Evolutionary conservation across 176 grass and related monocot genomes (phyloP).

Genomic region (Hsuehochloa calcarea): DNA sequence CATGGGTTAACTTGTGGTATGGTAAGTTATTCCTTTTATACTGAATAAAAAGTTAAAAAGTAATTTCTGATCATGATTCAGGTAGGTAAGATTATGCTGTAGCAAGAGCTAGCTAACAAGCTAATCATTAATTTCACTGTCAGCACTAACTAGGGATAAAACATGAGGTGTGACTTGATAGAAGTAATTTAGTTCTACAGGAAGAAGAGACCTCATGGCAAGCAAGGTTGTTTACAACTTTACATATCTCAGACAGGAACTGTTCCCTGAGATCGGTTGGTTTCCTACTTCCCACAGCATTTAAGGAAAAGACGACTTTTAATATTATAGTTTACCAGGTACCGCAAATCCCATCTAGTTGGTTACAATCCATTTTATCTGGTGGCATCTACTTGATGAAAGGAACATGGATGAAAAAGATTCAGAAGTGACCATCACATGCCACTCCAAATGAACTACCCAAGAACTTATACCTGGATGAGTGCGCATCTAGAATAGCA

Average conservation of each 20-base stretch:
- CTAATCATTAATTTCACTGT: background rate
- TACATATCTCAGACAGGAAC: background rate
- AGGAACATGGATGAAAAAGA: background rate
- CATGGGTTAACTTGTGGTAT: background rate
- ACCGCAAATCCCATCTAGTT: background rate
- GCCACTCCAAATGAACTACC: background rate
- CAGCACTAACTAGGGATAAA: background rate
- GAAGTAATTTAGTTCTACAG: background rate
- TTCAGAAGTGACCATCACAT: background rate
- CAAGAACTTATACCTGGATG: background rate
- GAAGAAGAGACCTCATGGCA: background rate
- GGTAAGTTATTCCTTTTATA: background rate
- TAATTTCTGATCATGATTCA: conserved; percentile 16
- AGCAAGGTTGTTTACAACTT: too few species aligned
- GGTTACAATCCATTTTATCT: background rate
- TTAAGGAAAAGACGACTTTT: background rate
- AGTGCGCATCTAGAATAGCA: background rate
- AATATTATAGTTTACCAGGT: background rate
- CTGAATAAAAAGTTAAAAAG: background rate
- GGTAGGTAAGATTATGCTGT: background rate
- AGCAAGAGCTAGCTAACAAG: background rate
- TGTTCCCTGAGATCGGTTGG: background rate
- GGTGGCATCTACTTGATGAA: background rate
- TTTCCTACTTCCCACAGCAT: background rate
- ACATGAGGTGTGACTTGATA: background rate